Evolutionary conservation across 2,329 filamentous ascomycete species (phyloP).

Genomic region (Amesomyces nigricolor): DNA sequence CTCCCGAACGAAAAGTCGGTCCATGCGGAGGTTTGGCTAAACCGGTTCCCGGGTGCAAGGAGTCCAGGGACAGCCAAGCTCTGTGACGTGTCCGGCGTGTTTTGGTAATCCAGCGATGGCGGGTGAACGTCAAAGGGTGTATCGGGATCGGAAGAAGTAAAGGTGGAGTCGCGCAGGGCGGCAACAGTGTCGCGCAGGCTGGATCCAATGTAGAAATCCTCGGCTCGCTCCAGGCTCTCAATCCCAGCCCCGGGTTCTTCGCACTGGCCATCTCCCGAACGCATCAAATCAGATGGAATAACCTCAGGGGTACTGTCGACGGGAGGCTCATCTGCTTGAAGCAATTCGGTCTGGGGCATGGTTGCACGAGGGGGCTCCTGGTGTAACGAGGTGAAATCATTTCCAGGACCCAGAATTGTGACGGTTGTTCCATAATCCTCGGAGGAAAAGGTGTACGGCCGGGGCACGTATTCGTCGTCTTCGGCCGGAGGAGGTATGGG

Average conservation of each 20-base stretch:
- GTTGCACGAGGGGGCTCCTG: slow-evolving; percentile 23
- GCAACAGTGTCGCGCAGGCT: slow-evolving; percentile 32
- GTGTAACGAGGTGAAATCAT: slow-evolving; percentile 33
- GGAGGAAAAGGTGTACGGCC: slow-evolving; percentile 35
- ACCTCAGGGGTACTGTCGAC: slow-evolving; percentile 8
- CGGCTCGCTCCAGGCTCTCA: slow-evolving; percentile 27
- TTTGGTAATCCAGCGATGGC: slow-evolving; percentile 28
- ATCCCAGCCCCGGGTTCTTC: slow-evolving; percentile 15
- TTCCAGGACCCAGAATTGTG: slow-evolving; percentile 44
- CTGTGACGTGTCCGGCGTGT: slow-evolving; percentile 36
- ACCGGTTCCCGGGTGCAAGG: slow-evolving; percentile 40
- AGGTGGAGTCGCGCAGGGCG: slow-evolving; percentile 31
- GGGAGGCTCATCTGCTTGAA: slow-evolving; percentile 20
- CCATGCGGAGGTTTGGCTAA: slow-evolving; percentile 54
- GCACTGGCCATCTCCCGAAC: neutral
- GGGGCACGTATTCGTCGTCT: slow-evolving; percentile 37
- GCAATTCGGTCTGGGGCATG: slow-evolving; percentile 16
- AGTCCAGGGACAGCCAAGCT: slow-evolving; percentile 45
- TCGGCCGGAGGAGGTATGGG: slow-evolving; percentile 17
- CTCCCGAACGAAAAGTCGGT: slow-evolving; percentile 56
- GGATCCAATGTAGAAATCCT: slow-evolving; percentile 32
- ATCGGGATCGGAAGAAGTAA: slow-evolving; percentile 29
- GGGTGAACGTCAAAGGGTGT: slow-evolving; percentile 28
- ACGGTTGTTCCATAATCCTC: slow-evolving; percentile 41
- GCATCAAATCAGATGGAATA: slow-evolving; percentile 9